Conservation (phyloP, 176 grass and related monocot species). For the Avena eriantha region DNA sequence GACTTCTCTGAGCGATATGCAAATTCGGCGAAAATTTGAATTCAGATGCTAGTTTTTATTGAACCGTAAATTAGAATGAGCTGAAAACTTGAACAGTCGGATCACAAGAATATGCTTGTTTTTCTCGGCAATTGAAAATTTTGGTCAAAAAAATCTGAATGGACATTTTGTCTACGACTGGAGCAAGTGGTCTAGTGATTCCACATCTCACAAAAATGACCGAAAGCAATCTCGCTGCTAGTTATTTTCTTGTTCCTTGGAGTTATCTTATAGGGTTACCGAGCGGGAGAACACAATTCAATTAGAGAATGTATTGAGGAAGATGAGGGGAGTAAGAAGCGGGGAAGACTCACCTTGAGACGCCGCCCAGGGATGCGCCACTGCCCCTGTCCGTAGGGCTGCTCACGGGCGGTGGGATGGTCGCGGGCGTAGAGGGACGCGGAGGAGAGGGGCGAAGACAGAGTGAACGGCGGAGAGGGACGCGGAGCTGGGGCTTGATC, state of each 20-base stretch:
- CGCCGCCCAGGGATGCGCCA: not conserved
- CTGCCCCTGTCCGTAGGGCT: not conserved
- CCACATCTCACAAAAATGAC: not conserved
- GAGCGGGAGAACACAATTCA: not conserved
- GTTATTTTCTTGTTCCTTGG: not conserved
- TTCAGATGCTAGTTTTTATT: not conserved
- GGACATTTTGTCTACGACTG: not conserved
- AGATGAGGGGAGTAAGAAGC: not conserved
- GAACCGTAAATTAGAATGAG: not conserved
- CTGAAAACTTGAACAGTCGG: not conserved
- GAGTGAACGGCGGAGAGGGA: not conserved
- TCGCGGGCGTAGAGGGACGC: no score
- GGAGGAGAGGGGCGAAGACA: no score
- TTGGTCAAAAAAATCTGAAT: not conserved
- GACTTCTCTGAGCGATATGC: not conserved
- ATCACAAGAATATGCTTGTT: not conserved
- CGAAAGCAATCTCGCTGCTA: not conserved
- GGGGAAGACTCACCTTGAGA: not conserved
- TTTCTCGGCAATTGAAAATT: not conserved
- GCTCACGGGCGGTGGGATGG: not conserved
- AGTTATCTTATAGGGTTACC: not conserved
- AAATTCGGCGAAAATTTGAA: not conserved
- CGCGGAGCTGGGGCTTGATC: not conserved
- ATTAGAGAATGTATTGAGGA: not conserved
- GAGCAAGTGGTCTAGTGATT: not conserved